These are phyloP conservation scores for Leishmania major DNA, from an alignment of 208 protist genomes.

Conservation along the genomic window DNA sequence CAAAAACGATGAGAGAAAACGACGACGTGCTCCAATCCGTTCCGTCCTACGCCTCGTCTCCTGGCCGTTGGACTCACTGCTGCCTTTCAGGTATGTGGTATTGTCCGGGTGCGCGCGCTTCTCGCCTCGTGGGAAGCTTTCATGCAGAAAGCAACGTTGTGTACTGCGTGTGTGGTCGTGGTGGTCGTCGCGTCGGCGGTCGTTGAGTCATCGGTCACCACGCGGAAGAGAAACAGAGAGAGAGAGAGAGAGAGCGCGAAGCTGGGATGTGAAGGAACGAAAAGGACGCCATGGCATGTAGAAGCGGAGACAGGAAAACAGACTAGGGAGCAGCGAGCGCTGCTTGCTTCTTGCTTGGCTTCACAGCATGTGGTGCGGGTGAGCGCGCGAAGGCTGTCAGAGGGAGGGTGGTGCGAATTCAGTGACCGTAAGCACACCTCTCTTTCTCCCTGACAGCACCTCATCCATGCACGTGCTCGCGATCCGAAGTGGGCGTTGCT, in stretches of 20 bases:
- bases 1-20: not conserved
- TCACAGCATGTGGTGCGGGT: not conserved
- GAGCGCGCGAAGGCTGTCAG: not conserved
- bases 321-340: not conserved
- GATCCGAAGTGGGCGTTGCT: not conserved
- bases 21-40: not conserved
- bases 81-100: not conserved
- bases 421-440: not conserved
- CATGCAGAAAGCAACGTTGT: not conserved
- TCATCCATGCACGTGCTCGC: not conserved
- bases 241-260: no score
- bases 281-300: not conserved
- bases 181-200: not conserved
- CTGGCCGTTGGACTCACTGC: not conserved
- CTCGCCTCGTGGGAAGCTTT: not conserved
- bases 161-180: not conserved
- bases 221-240: not conserved
- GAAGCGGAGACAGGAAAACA: not conserved
- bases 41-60: not conserved
- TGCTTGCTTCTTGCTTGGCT: not conserved
- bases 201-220: not conserved
- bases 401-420: not conserved
- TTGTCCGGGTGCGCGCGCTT: not conserved
- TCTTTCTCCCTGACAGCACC: not conserved
- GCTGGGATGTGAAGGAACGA: not conserved